Percentiles rank a stretch among this genome's conserved stretches.
Evolutionary conservation across 2,329 filamentous ascomycete species (phyloP).

Genomic region (Plenodomus lindquistii): DNA sequence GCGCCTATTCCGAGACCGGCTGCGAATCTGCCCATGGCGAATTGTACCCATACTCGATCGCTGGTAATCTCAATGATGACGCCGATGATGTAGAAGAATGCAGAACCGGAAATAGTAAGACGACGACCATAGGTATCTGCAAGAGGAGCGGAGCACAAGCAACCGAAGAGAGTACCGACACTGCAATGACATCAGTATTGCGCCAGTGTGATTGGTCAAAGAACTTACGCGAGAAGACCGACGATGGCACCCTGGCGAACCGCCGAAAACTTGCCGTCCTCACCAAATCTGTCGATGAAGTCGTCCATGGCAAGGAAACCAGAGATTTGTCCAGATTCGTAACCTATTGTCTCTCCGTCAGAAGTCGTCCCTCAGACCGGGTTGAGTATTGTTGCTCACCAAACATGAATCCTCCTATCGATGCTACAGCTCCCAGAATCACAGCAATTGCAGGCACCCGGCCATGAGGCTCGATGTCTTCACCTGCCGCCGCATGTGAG

Average conservation of each 20-base stretch:
- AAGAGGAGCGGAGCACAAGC: conserved; percentile 61
- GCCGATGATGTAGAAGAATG: conserved; percentile 66
- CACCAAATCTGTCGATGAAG: conserved; percentile 38
- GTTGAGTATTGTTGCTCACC: conserved; percentile 1
- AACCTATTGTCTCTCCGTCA: conserved; percentile 9
- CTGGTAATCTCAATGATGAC: conserved; percentile 69
- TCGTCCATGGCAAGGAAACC: conserved; percentile 42
- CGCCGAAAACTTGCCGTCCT: conserved; percentile 38
- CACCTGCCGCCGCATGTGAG: conserved; percentile 14
- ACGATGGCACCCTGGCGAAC: conserved; percentile 42
- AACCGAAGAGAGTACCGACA: conserved; percentile 74
- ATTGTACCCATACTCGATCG: conserved; percentile 62
- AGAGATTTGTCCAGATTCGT: conserved; percentile 19
- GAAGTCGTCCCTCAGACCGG: background rate
- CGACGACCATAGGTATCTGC: conserved; percentile 65
- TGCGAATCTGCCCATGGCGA: conserved; percentile 65
- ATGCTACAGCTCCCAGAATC: conserved; percentile 36
- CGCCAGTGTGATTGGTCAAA: too few relatives aligned
- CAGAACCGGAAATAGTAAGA: conserved; percentile 63
- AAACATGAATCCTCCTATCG: conserved; percentile 44
- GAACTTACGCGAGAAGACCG: conserved; percentile 38
- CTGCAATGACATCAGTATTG: conserved; percentile 19
- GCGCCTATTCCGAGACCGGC: conserved; percentile 69
- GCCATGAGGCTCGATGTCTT: conserved; percentile 21
- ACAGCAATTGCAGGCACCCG: conserved; percentile 32